A percentile compares a stretch with the other conserved stretches of the same genome.
phyloP scores from a whole-genome alignment of 257 asterid species.

The Primulina tabacum region DNA sequence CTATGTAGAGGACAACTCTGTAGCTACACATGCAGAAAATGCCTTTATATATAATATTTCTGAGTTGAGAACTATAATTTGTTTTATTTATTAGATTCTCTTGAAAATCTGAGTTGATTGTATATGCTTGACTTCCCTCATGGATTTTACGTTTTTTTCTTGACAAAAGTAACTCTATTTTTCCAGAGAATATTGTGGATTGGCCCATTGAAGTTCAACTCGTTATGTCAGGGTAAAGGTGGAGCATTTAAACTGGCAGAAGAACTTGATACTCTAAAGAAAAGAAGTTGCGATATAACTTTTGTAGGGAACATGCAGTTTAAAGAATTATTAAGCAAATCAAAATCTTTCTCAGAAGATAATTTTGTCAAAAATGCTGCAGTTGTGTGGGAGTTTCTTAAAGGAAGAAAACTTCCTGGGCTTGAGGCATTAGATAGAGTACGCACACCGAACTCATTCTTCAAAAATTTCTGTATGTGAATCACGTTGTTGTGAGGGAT shows the following conservation, averaged over 20 bases:
- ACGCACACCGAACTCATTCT: constrained; percentile 30
- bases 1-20: constrained; percentile 18
- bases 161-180: constrained; percentile 9
- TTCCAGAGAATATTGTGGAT: constrained; percentile 79
- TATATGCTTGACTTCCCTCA: constrained; percentile 8
- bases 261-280: constrained; percentile 42
- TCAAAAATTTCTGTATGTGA: constrained; percentile 18
- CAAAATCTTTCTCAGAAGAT: constrained; percentile 32
- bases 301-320: constrained; percentile 64
- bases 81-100: constrained; percentile 3
- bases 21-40: background rate
- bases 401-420: constrained; percentile 90
- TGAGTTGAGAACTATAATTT: constrained; percentile 10
- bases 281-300: constrained; percentile 44
- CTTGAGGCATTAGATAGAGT: constrained; percentile 89
- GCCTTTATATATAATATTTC: constrained; percentile 14
- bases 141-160: constrained; percentile 19
- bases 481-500: constrained; percentile 9
- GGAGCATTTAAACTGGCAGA: constrained; percentile 56
- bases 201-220: constrained; percentile 68
- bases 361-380: constrained; percentile 53
- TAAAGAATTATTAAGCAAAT: constrained; percentile 32
- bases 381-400: constrained; percentile 81
- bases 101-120: background rate
- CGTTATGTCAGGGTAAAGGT: constrained; percentile 36